Evolutionary conservation across 2,329 filamentous ascomycete species (phyloP).

Genomic region (Fusarium compactum): DNA sequence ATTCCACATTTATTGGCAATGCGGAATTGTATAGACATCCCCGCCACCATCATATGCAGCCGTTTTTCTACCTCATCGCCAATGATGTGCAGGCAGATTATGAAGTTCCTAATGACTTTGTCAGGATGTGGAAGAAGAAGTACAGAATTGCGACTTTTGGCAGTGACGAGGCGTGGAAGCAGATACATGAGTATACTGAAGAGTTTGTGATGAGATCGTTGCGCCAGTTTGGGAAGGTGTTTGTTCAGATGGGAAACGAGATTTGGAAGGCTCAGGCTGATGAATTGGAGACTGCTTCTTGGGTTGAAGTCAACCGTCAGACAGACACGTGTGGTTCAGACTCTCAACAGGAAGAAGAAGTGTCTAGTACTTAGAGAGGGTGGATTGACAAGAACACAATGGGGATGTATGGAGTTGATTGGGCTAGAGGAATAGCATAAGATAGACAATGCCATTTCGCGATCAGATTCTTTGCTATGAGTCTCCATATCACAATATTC

Average conservation of each 20-base stretch:
- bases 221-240: constrained; percentile 22
- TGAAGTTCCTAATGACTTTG: too few species aligned
- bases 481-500: too few species aligned
- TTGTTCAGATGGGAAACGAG: constrained; percentile 10
- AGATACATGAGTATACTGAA: neutral
- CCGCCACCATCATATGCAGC: constrained; percentile 55
- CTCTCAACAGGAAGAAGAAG: too few species aligned
- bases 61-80: constrained; percentile 67
- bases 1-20: constrained; percentile 56
- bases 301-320: neutral
- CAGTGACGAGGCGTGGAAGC: neutral
- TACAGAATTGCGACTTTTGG: constrained; percentile 58
- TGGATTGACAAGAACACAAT: neutral
- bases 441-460: too few species aligned
- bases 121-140: constrained; percentile 52
- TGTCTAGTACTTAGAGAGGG: neutral
- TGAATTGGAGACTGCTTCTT: constrained; percentile 18
- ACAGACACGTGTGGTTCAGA: too few species aligned
- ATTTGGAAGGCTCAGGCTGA: constrained; percentile 36
- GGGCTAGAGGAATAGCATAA: too few species aligned
- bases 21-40: constrained; percentile 58
- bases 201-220: neutral
- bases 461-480: too few species aligned
- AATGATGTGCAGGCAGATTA: constrained; percentile 19
- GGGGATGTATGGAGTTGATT: too few species aligned